phyloP scores from a whole-genome alignment of 768 basidiomycete genomes.

The Suillus weaverae region DNA sequence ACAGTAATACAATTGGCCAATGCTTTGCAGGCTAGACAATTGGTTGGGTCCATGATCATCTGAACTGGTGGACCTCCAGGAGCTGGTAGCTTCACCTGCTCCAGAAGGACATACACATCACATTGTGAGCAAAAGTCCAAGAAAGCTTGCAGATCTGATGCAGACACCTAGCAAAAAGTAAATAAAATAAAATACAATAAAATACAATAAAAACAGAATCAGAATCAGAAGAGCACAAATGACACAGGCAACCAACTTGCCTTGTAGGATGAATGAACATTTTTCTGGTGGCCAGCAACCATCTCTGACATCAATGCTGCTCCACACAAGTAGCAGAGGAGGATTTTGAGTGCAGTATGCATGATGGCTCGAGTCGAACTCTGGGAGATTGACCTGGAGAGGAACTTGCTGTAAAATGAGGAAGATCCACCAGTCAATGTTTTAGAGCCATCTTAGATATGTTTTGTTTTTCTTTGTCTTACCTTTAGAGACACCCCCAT shows the following conservation, averaged over 20 bases:
- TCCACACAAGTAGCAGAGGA: background rate
- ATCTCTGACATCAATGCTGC: background rate
- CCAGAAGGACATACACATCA: background rate
- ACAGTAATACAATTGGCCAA: no score
- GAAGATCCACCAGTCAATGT: no score
- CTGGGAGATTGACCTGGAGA: rapidly evolving
- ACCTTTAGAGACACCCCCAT: background rate
- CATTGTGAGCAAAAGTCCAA: background rate
- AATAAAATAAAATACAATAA: no score
- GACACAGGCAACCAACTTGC: background rate
- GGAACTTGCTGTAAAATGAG: background rate
- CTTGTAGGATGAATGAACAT: background rate
- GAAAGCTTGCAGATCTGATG: background rate
- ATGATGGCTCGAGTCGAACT: background rate
- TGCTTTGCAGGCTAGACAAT: no score
- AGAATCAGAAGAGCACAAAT: no score
- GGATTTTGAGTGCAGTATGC: background rate
- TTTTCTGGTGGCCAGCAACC: background rate
- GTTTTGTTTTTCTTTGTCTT: no score
- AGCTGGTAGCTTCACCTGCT: no score
- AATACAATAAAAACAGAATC: no score
- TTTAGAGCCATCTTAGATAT: no score
- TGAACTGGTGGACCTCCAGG: no score
- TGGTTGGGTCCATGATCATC: no score
- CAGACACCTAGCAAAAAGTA: background rate